A percentile compares a stretch with the other conserved stretches of the same genome.
These are phyloP conservation scores for Mucor indicus DNA, from an alignment of 371 early-diverging fungal genomes.

Conservation along the genomic window DNA sequence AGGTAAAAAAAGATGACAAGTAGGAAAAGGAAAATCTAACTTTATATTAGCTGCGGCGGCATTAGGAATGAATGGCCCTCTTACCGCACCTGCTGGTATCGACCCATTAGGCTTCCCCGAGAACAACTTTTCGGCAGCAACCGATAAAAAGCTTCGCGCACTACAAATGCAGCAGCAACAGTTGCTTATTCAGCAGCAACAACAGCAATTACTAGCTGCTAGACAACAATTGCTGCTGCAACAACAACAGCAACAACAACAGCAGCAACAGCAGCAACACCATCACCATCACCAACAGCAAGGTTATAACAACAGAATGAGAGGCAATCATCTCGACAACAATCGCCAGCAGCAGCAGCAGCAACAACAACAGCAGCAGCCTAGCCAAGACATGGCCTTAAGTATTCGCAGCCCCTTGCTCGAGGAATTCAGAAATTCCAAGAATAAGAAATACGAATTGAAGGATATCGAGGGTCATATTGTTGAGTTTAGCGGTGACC, in stretches of 20 bases:
- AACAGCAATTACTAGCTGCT: conserved; percentile 23
- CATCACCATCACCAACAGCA: not conserved
- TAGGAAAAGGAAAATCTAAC: not conserved
- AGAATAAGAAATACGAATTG: conserved; percentile 91
- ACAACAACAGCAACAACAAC: conserved; percentile 19
- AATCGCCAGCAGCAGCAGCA: conserved; percentile 8
- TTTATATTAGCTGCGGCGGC: conserved; percentile 22
- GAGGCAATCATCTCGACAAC: not conserved
- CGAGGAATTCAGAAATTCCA: conserved; percentile 94
- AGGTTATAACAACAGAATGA: not conserved
- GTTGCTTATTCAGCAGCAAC: conserved; percentile 34
- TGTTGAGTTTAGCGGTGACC: conserved; percentile 98
- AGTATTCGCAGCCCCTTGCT: conserved; percentile 78
- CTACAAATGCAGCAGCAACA: conserved; percentile 59
- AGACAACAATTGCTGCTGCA: conserved; percentile 17
- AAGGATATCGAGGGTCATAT: conserved; percentile 92
- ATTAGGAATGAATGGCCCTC: conserved; percentile 23
- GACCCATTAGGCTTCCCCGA: conserved; percentile 25
- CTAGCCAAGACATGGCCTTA: conserved; percentile 33
- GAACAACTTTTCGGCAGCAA: conserved; percentile 12
- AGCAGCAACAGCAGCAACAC: conserved; percentile 1
- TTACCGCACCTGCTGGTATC: conserved; percentile 34
- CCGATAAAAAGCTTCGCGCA: conserved; percentile 52
- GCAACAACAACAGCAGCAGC: not conserved
- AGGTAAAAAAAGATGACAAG: conserved; percentile 2